Conservation (phyloP, 805 yeast genomes). For the Brettanomyces sp. region DNA sequence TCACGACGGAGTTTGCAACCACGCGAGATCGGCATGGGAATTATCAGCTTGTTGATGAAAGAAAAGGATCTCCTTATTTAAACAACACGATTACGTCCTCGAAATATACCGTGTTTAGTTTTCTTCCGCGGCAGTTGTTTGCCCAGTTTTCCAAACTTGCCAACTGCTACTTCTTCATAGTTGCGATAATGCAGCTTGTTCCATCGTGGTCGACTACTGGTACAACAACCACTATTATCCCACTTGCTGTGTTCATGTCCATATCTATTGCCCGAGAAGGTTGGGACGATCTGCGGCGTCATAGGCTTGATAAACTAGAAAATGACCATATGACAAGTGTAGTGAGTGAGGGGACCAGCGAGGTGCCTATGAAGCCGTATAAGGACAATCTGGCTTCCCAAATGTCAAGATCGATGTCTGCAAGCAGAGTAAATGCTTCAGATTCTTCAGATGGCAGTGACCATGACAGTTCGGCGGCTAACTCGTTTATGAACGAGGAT, state of each 20-base stretch:
- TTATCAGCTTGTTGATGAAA: constrained; percentile 52
- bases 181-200: constrained; percentile 89
- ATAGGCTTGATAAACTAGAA: constrained; percentile 75
- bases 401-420: not conserved
- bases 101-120: constrained; percentile 69
- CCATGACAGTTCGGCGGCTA: constrained; percentile 1
- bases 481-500: constrained; percentile 17
- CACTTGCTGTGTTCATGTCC: constrained; percentile 74
- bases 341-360: constrained; percentile 16
- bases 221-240: constrained; percentile 86
- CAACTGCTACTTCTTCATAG: constrained; percentile 79
- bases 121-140: constrained; percentile 77
- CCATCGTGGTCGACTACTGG: constrained; percentile 98
- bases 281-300: constrained; percentile 85
- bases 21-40: constrained; percentile 21
- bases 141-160: constrained; percentile 94
- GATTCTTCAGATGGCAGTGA: not conserved
- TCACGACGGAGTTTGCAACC: constrained; percentile 15
- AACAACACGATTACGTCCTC: constrained; percentile 76
- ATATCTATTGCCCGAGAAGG: constrained; percentile 91
- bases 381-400: not conserved
- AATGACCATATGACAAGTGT: constrained; percentile 48
- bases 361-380: not conserved
- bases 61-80: constrained; percentile 51
- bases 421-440: not conserved